A percentile compares a stretch with the other conserved stretches of the same genome.
Conservation (phyloP, 345 rosid species). For the Pelargonium nanum region DNA sequence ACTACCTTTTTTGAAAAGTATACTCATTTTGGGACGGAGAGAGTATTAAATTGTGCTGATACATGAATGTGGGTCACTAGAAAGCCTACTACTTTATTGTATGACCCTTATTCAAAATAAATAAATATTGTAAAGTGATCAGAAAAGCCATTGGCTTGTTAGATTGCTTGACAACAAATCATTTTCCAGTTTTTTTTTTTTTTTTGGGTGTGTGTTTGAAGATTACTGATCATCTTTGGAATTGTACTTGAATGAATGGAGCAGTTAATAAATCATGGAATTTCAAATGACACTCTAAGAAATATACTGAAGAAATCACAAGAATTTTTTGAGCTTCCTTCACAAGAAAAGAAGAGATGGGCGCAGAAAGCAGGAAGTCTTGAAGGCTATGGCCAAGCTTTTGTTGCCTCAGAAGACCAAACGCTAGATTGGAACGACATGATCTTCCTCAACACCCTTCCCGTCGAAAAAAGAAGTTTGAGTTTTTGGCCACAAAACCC, state of each 20-base stretch:
- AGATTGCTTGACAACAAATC: background rate
- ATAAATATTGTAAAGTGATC: too few relatives aligned
- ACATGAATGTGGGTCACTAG: too few relatives aligned
- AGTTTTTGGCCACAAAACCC: slow-evolving; percentile 22
- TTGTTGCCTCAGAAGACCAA: slow-evolving; percentile 22
- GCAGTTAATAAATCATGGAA: slow-evolving; percentile 9
- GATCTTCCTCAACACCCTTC: slow-evolving; percentile 22
- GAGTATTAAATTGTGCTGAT: too few relatives aligned
- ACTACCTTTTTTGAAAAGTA: too few relatives aligned
- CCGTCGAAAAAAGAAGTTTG: slow-evolving; percentile 13
- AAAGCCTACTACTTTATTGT: too few relatives aligned
- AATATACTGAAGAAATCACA: slow-evolving; percentile 6
- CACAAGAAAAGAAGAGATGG: slow-evolving; percentile 11
- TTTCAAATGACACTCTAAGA: slow-evolving; percentile 1
- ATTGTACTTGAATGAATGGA: background rate
- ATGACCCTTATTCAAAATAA: too few relatives aligned
- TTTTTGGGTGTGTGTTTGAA: too few relatives aligned
- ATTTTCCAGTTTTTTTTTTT: background rate
- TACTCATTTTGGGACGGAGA: too few relatives aligned
- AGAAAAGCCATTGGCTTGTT: too few relatives aligned
- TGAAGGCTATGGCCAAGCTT: slow-evolving; percentile 22
- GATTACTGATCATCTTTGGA: background rate
- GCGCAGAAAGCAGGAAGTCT: slow-evolving; percentile 20
- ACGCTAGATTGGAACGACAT: slow-evolving; percentile 26
- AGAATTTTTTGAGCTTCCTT: slow-evolving; percentile 15